phyloP scores from a whole-genome alignment of 192 early-diverging fungal species.

The Neocallimastix lanati region DNA sequence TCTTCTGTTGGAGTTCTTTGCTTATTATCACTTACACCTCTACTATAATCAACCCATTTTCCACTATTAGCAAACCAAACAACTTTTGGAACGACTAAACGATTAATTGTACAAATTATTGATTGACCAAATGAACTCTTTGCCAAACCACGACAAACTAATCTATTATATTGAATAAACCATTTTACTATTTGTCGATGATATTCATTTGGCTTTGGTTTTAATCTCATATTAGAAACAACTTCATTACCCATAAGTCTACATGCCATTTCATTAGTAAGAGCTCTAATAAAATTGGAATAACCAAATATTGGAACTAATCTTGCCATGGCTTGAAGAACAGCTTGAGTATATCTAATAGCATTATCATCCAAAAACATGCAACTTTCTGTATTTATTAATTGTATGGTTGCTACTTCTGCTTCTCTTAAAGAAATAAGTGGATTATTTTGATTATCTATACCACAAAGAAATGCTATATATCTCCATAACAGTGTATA shows the following conservation, averaged over 20 bases:
- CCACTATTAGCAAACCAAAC: neutral
- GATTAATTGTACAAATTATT: neutral
- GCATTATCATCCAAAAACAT: neutral
- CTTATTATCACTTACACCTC: neutral
- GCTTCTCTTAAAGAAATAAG: neutral
- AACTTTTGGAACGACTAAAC: neutral
- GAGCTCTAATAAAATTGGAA: neutral
- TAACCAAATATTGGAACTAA: neutral
- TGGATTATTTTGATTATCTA: neutral
- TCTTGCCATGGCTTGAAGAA: neutral
- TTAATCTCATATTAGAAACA: neutral
- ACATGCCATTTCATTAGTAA: neutral
- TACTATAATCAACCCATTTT: neutral
- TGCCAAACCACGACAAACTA: neutral
- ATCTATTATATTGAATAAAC: neutral
- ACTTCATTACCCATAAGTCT: neutral
- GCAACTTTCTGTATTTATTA: neutral
- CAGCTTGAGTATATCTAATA: neutral
- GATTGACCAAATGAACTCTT: neutral
- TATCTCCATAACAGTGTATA: neutral
- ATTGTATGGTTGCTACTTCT: neutral
- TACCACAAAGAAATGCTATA: neutral
- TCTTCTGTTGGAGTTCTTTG: neutral
- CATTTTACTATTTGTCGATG: neutral
- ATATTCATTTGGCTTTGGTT: neutral